phyloP scores from a whole-genome alignment of 306 rosid genomes.

The Carpinus fangiana region DNA sequence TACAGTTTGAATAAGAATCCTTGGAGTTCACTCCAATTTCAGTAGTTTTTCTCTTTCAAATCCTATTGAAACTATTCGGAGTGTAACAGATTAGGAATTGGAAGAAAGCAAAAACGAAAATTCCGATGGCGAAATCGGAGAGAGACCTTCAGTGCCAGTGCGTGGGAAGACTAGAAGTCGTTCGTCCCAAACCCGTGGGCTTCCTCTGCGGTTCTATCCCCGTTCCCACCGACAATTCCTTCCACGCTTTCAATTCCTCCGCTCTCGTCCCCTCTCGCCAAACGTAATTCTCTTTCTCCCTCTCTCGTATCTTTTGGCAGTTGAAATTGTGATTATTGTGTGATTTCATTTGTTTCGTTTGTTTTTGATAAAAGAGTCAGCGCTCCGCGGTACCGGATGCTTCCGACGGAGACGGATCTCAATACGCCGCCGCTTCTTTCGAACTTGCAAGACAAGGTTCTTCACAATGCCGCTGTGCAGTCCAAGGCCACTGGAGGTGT shows the following conservation, averaged over 20 bases:
- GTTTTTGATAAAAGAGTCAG: constrained; percentile 48
- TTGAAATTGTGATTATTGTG: neutral
- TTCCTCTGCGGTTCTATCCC: constrained; percentile 95
- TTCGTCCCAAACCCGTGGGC: constrained; percentile 75
- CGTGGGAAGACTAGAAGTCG: constrained; percentile 79
- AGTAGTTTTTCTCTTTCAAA: no score
- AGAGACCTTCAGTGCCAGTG: constrained; percentile 84
- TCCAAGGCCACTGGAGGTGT: constrained; percentile 61
- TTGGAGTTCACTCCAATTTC: no score
- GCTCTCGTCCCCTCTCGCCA: constrained; percentile 71
- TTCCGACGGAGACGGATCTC: constrained; percentile 88
- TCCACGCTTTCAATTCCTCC: constrained; percentile 69
- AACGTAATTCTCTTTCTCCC: constrained; percentile 42
- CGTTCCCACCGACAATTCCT: constrained; percentile 88
- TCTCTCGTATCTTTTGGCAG: neutral
- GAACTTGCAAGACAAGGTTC: constrained; percentile 58
- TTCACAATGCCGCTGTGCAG: constrained; percentile 58
- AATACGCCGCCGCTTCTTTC: constrained; percentile 73
- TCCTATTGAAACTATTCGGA: no score
- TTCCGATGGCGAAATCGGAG: constrained; percentile 53
- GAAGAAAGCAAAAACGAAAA: neutral
- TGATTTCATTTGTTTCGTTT: neutral
- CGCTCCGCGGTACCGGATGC: constrained; percentile 91
- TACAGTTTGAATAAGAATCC: no score
- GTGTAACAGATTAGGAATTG: no score